These are phyloP conservation scores for Phytophthora ohioensis DNA, from an alignment of 352 stramenopile species.

Conservation along the genomic window DNA sequence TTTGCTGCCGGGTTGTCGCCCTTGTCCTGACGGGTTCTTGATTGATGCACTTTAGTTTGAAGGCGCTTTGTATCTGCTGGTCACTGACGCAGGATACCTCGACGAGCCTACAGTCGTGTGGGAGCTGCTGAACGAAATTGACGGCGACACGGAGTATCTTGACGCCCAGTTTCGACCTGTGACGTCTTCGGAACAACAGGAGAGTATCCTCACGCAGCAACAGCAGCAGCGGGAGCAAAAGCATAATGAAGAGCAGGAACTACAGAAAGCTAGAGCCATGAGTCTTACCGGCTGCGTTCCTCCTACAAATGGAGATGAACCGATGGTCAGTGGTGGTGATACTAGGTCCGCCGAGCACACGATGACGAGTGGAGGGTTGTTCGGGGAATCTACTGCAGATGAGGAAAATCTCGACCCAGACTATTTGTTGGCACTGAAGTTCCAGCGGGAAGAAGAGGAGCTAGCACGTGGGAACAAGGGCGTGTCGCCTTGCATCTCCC, in stretches of 20 bases:
- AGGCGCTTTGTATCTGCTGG: slow-evolving; percentile 94
- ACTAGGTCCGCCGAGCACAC: slow-evolving; percentile 24
- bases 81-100: slow-evolving; percentile 97
- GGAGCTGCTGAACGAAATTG: slow-evolving; percentile 95
- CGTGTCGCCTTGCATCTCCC: slow-evolving; percentile 24
- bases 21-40: not conserved
- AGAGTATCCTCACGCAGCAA: slow-evolving; percentile 72
- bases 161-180: slow-evolving; percentile 72
- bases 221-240: slow-evolving; percentile 49
- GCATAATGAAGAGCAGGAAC: slow-evolving; percentile 30
- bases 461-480: slow-evolving; percentile 35
- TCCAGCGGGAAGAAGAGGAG: slow-evolving; percentile 85
- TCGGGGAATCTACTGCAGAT: slow-evolving; percentile 18
- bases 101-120: slow-evolving; percentile 94
- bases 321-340: slow-evolving; percentile 6
- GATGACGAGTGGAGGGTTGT: slow-evolving; percentile 20
- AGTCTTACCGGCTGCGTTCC: slow-evolving; percentile 22
- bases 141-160: slow-evolving; percentile 84
- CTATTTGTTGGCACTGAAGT: slow-evolving; percentile 72
- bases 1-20: not conserved
- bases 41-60: slow-evolving; percentile 66
- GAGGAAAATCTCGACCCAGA: slow-evolving; percentile 58
- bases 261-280: slow-evolving; percentile 26
- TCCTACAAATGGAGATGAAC: slow-evolving; percentile 1
- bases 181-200: slow-evolving; percentile 72